Evolutionary conservation across 768 basidiomycete genomes (phyloP).

Genomic region (Xerocomellus dryophilus): DNA sequence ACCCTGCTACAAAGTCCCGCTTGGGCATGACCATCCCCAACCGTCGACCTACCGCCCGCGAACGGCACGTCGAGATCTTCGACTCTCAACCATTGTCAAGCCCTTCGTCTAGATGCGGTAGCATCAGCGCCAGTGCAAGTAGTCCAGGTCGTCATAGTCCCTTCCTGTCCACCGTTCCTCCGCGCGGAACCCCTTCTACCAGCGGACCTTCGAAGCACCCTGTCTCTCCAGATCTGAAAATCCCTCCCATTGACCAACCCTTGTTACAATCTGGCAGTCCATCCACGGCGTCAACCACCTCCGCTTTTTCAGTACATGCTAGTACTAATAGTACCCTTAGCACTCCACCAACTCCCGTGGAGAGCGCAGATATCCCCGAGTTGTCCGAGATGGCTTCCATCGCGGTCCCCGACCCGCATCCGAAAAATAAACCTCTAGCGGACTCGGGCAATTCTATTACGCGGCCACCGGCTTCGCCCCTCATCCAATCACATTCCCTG

Average conservation of each 20-base stretch:
- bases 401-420: constrained; percentile 9
- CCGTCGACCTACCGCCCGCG: constrained; percentile 43
- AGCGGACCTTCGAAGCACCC: constrained; percentile 25
- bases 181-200: constrained; percentile 11
- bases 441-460: not conserved
- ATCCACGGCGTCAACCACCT: constrained; percentile 34
- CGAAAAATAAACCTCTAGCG: not conserved
- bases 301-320: constrained; percentile 44
- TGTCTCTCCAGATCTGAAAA: constrained; percentile 2
- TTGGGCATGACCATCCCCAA: constrained; percentile 61
- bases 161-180: constrained; percentile 9
- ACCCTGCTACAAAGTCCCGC: constrained; percentile 60
- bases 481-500: constrained; percentile 24
- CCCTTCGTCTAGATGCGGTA: constrained; percentile 36
- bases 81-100: constrained; percentile 77
- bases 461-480: constrained; percentile 18
- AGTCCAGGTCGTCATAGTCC: constrained; percentile 18
- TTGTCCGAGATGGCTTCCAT: constrained; percentile 30
- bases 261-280: constrained; percentile 37
- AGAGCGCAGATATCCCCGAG: constrained; percentile 39
- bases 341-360: constrained; percentile 55
- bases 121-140: constrained; percentile 31
- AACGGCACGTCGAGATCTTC: constrained; percentile 76
- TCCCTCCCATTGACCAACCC: constrained; percentile 8
- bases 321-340: constrained; percentile 38